A percentile compares a stretch with the other conserved stretches of the same genome.
These are phyloP conservation scores for Microascus cirrosus DNA, from an alignment of 2,329 filamentous ascomycete genomes.

Conservation along the genomic window DNA sequence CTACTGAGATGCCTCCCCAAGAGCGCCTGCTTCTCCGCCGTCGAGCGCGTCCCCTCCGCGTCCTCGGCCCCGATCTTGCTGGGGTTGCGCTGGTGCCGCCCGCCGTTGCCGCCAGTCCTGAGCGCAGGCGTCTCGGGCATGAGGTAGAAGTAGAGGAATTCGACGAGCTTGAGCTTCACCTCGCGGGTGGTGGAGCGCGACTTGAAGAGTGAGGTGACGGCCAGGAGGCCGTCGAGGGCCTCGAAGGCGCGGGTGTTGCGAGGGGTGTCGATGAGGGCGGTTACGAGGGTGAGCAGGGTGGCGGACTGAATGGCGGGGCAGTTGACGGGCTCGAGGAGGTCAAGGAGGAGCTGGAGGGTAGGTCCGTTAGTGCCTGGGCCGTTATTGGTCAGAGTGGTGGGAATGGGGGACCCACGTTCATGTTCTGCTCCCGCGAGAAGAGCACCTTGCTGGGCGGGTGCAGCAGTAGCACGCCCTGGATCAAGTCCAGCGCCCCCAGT, in stretches of 20 bases:
- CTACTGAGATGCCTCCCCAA: slow-evolving; percentile 69
- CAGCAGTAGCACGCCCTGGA: slow-evolving; percentile 78
- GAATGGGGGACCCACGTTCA: slow-evolving; percentile 56
- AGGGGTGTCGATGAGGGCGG: slow-evolving; percentile 75
- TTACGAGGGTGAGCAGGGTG: slow-evolving; percentile 81
- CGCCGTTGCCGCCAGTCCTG: slow-evolving; percentile 30
- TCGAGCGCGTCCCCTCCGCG: slow-evolving; percentile 44
- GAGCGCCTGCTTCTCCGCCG: slow-evolving; percentile 72
- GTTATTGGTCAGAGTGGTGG: not conserved
- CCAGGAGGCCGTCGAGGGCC: slow-evolving; percentile 78
- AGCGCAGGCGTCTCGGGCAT: slow-evolving; percentile 70
- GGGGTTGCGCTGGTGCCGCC: slow-evolving; percentile 52
- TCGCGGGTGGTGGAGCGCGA: slow-evolving; percentile 73
- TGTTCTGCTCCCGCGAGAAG: slow-evolving; percentile 82
- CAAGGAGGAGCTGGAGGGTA: slow-evolving; percentile 59
- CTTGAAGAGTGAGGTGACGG: slow-evolving; percentile 88
- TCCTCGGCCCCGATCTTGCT: slow-evolving; percentile 49
- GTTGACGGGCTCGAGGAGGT: slow-evolving; percentile 86
- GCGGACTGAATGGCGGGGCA: slow-evolving; percentile 86
- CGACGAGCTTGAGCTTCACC: slow-evolving; percentile 91
- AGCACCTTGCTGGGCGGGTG: slow-evolving; percentile 83
- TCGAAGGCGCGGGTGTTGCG: slow-evolving; percentile 89
- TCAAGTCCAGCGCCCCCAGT: slow-evolving; percentile 73
- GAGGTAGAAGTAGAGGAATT: slow-evolving; percentile 97
- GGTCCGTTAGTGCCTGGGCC: not conserved